Conservation (phyloP, 371 early-diverging fungal species). For the Rhizopus stolonifer region DNA sequence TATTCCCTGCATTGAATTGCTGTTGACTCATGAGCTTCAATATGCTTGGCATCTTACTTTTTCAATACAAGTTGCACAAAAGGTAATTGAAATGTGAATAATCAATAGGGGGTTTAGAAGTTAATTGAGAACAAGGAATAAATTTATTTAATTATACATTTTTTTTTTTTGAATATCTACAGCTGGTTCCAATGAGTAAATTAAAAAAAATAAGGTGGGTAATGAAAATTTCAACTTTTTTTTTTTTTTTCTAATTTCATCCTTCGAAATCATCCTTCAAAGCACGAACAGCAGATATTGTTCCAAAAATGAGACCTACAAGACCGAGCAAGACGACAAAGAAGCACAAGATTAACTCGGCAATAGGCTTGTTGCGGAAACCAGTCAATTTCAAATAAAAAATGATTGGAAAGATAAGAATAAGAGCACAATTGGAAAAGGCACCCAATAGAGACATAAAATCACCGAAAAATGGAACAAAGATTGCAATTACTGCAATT, state of each 20-base stretch:
- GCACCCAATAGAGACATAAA: slow-evolving; percentile 75
- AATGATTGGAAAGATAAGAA: slow-evolving; percentile 70
- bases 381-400: slow-evolving; percentile 68
- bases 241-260: not conserved
- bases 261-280: slow-evolving; percentile 46
- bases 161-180: too few species aligned
- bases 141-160: too few species aligned
- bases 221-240: not conserved
- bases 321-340: slow-evolving; percentile 56
- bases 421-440: slow-evolving; percentile 60
- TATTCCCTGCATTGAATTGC: too few species aligned
- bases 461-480: slow-evolving; percentile 71
- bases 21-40: too few species aligned
- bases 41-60: too few species aligned
- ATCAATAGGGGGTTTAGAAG: too few species aligned
- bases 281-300: slow-evolving; percentile 53
- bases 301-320: slow-evolving; percentile 62
- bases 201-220: too few species aligned
- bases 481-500: slow-evolving; percentile 51
- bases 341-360: slow-evolving; percentile 44
- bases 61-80: too few species aligned
- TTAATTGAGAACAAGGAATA: too few species aligned
- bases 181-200: too few species aligned
- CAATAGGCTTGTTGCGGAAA: slow-evolving; percentile 31
- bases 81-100: too few species aligned